Evolutionary conservation across 2,329 filamentous ascomycete genomes (phyloP), one percentile per base, ranked within the genome.

Genomic region (Trichophyton schoenleinii): DNA sequence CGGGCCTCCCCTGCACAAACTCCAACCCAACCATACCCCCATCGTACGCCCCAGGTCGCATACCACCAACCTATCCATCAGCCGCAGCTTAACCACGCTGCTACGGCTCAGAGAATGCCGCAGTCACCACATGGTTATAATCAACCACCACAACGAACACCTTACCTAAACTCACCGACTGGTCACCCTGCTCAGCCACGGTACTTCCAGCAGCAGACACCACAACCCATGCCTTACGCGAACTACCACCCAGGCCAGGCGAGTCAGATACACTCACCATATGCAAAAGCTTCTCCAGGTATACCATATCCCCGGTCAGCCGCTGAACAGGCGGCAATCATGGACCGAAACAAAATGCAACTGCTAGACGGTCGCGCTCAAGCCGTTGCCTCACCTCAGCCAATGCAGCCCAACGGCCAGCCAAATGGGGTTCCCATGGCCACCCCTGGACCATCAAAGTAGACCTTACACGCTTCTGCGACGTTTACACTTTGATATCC

Each of bases 301-400:
- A 67, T 71, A 38, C 69, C 70, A n/a, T 74, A 74, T 65, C 67
- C 72, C 25, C 70, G 74, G 28, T 75, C 68, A 67, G 71, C 72
- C 15, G 70, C 73, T 46, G 74, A 76, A 59, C 74, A 76, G 64
- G 72, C 72, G 22, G 68, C 70, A 2, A 59, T 74, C 52, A 72
- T 74, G 67, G 72, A 74, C 38, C 68, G 72, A 42, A 72, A 71
- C 52, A 74, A 72, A 63, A 67, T 70, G n/a, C 73, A 75, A 49
- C 60, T 74, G 55, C 69, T 71, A 15, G 69, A 71, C 20, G 67
- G 70, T 48, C 65, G 65, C 34, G 70, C 70, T 15, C 71, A 72
- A 62, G 69, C 66, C 36, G 68, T 72, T 3, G 67, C 67, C 5
- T 73, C 72, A 4, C 72, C 72, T 36, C 73, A 75, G 31, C 70